Evolutionary conservation across 2,329 filamentous ascomycete genomes (phyloP), one percentile per base, ranked within the genome.

Genomic region (Xylaria sp.): DNA sequence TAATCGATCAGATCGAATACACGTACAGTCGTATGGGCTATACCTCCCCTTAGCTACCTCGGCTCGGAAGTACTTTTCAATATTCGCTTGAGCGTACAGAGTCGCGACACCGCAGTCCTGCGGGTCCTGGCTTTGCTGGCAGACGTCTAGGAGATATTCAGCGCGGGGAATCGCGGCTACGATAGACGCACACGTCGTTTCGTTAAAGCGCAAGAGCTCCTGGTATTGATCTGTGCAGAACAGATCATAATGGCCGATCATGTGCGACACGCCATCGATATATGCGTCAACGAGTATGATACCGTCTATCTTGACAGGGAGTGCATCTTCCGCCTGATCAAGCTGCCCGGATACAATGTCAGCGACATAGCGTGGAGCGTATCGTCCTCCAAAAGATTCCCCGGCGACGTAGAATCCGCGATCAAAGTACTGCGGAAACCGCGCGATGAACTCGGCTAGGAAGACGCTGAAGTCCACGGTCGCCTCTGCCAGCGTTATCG

Each of bases 201-300:
- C 34, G 18, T 67, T 67, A 46, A 67, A 67, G n/a, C 60, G 60
- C 52, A 67, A n/a, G 25, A 63, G 50, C 5, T 64, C 25, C n/a
- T 67, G 65, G 7, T 67, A 67, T n/a, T 63, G 60, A 30, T 60
- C 60, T 4, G 60, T 60, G 28, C 65, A 67, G 55, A 67, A 67
- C 23, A 63, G 18, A 8, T 63, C 65, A 18, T 63, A 60, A 15
- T 67, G 45, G n/a, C 65, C 65, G 2, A 67, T 41, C 15, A 50
- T 25, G 23, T 39, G 59, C 15, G 52, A 36, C 2, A 63, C 25
- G 28, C 59, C 59, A 13, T 67, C 65, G 10, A 67, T n/a, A 9
- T 53, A 59, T 12, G 65, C 60, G 39, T 67, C 65, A 5, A 67
- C 60, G 41, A 67, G 65, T 13, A 67, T 60, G 13, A 67, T 12